These are phyloP conservation scores for Globisporangium parvum DNA, from an alignment of 352 stramenopile species.

Conservation along the genomic window DNA sequence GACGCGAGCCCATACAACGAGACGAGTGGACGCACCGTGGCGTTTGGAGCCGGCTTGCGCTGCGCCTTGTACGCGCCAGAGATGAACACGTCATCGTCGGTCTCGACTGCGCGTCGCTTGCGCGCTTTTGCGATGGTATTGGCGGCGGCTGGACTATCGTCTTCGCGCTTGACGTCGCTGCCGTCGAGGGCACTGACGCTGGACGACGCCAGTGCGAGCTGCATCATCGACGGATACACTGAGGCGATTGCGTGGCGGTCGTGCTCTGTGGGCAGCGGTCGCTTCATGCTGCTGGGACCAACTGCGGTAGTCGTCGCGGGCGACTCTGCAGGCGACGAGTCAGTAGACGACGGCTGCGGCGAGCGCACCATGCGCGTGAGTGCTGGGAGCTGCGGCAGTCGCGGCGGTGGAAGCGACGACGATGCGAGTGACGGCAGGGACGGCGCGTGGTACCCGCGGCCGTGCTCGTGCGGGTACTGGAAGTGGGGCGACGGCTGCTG, in stretches of 20 bases:
- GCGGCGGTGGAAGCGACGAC: not conserved
- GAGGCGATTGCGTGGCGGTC: not conserved
- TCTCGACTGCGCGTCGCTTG: not conserved
- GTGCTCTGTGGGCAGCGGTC: not conserved
- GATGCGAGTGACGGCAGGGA: slow-evolving; percentile 7
- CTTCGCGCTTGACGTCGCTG: not conserved
- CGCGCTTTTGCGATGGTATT: not conserved
- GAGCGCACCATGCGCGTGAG: not conserved
- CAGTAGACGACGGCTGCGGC: not conserved
- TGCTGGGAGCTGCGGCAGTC: not conserved
- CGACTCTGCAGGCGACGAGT: slow-evolving; percentile 1
- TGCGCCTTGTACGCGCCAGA: slow-evolving; percentile 20
- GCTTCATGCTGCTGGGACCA: not conserved
- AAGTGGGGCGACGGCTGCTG: not conserved
- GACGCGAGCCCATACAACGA: not conserved
- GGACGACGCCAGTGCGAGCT: not conserved
- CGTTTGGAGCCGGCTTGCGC: slow-evolving; percentile 26
- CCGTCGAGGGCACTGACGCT: too few relatives aligned
- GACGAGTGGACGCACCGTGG: slow-evolving; percentile 19
- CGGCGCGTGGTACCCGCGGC: not conserved
- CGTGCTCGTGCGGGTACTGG: not conserved
- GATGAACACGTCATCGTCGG: slow-evolving; percentile 31
- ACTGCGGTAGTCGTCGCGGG: not conserved
- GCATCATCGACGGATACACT: slow-evolving; percentile 2
- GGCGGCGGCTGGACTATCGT: not conserved